phyloP scores from a whole-genome alignment of 202 grass and related monocot species.

The Schoenoplectus triqueter region DNA sequence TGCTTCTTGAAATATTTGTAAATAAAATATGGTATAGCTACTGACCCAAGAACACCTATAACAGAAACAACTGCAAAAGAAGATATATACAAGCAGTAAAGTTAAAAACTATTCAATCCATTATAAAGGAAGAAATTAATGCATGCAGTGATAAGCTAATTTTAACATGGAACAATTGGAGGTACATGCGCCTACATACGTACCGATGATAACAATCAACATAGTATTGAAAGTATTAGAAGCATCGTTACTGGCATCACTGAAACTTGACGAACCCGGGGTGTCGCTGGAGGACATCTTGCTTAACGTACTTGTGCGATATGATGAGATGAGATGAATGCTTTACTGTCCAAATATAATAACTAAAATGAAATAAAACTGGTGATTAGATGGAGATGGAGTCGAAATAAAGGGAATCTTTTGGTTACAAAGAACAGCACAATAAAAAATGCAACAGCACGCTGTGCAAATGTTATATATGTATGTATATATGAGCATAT shows the following conservation, averaged over 20 bases:
- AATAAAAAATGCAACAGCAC: too few species aligned
- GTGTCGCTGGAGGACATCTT: not conserved
- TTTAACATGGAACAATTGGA: not conserved
- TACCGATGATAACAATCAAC: not conserved
- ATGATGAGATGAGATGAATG: not conserved
- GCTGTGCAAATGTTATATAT: too few species aligned
- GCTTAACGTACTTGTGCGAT: not conserved
- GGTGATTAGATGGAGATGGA: not conserved
- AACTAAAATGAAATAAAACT: not conserved
- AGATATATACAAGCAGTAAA: not conserved
- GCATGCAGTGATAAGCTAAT: not conserved
- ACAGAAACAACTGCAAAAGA: not conserved
- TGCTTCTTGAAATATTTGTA: not conserved
- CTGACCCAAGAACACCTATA: not conserved
- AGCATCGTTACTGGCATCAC: not conserved
- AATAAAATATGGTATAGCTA: slow-evolving; percentile 4
- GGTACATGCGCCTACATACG: not conserved
- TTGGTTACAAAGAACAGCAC: too few species aligned
- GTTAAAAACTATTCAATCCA: not conserved
- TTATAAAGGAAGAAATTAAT: not conserved
- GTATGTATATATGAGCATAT: too few species aligned
- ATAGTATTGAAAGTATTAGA: not conserved
- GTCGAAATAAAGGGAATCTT: too few species aligned
- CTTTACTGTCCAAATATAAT: too few species aligned
- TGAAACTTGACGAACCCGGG: not conserved